Evolutionary conservation across 1,284 basidiomycete species (phyloP).

Genomic region (Pseudozyma sp.): DNA sequence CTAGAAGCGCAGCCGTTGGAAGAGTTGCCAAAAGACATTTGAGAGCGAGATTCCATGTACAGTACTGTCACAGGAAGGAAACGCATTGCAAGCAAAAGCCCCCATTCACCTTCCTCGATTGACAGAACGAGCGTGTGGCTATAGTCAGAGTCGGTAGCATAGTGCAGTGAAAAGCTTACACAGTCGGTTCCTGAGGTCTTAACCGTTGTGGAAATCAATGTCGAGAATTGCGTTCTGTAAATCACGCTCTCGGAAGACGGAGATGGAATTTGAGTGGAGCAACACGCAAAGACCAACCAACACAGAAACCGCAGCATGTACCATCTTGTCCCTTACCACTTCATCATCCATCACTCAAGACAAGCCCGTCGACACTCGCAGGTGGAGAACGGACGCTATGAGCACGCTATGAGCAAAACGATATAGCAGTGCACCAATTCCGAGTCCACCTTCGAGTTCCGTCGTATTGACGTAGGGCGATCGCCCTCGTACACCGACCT

Average conservation of each 20-base stretch:
- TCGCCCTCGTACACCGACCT: background rate
- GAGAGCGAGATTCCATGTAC: background rate
- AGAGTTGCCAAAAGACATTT: slow-evolving; percentile 17
- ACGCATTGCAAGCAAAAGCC: background rate
- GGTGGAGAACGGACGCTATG: too few relatives aligned
- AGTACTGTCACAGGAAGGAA: background rate
- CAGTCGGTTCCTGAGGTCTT: too few relatives aligned
- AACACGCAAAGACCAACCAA: slow-evolving; percentile 17
- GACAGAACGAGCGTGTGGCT: too few relatives aligned
- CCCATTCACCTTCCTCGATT: background rate
- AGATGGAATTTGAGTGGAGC: slow-evolving; percentile 25
- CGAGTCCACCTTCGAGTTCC: background rate
- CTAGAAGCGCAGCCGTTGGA: slow-evolving; percentile 44
- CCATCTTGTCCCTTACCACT: too few relatives aligned
- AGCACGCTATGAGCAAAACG: too few relatives aligned
- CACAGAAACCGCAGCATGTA: background rate
- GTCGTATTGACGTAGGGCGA: background rate
- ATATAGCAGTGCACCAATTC: too few relatives aligned
- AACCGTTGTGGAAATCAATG: too few relatives aligned
- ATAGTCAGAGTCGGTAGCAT: too few relatives aligned
- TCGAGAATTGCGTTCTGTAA: background rate
- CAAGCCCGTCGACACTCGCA: too few relatives aligned
- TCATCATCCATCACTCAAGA: too few relatives aligned
- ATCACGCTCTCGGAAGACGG: background rate
- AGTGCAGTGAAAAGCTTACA: too few relatives aligned